These are phyloP conservation scores for Bacidia rubella DNA, from an alignment of 495 filamentous ascomycete genomes.

Conservation along the genomic window DNA sequence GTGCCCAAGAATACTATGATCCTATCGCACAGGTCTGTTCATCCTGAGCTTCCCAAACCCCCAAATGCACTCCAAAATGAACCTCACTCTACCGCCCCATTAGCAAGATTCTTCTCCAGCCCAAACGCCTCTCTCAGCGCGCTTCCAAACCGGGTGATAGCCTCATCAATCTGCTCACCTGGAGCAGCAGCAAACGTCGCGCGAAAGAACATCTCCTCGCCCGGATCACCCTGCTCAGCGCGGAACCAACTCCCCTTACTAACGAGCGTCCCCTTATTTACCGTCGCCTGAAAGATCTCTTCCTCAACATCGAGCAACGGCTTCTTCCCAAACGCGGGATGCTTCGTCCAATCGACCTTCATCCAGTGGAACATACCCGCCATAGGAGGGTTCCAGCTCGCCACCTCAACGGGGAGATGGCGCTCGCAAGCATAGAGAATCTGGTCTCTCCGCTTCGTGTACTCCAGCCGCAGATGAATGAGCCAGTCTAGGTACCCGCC, in stretches of 20 bases:
- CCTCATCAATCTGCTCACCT: conserved; percentile 60
- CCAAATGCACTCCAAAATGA: too few relatives aligned
- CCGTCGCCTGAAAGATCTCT: conserved; percentile 60
- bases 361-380: conserved; percentile 99
- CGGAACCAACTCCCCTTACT: conserved; percentile 83
- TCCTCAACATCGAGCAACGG: conserved; percentile 63
- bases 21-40: too few relatives aligned
- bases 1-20: too few relatives aligned
- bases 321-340: conserved; percentile 49
- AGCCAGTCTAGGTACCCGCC: conserved; percentile 85
- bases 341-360: conserved; percentile 56
- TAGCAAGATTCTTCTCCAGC: background rate
- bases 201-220: conserved; percentile 59
- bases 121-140: conserved; percentile 53
- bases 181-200: conserved; percentile 77
- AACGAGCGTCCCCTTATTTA: conserved; percentile 59
- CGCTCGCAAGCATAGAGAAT: conserved; percentile 75
- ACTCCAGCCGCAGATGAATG: conserved; percentile 68
- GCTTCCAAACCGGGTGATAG: conserved; percentile 59
- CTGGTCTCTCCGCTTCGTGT: conserved; percentile 62
- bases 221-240: conserved; percentile 35
- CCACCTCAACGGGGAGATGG: conserved; percentile 60
- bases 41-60: too few relatives aligned
- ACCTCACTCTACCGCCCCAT: background rate
- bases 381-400: conserved; percentile 66